Percentiles rank a stretch among this genome's conserved stretches.
phyloP scores from a whole-genome alignment of 164 flowering plant species.

The Dillenia turbinata region DNA sequence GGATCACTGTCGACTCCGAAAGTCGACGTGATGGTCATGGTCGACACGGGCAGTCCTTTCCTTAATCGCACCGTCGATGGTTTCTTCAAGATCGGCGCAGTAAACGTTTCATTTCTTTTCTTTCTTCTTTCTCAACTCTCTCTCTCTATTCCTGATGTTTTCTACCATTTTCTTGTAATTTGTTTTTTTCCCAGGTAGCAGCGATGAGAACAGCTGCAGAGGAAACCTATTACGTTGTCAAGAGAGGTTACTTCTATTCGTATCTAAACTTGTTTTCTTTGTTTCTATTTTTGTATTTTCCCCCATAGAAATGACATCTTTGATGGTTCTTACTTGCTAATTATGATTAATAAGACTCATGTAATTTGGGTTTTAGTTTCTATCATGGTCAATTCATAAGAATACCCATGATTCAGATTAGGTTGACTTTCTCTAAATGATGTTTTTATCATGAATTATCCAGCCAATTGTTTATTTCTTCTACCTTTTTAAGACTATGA shows the following conservation, averaged over 20 bases:
- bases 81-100: slow-evolving; percentile 88
- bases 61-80: slow-evolving; percentile 78
- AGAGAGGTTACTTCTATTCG: slow-evolving; percentile 30
- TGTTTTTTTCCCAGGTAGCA: slow-evolving; percentile 43
- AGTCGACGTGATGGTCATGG: slow-evolving; percentile 41
- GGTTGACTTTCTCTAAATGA: too few relatives aligned
- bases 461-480: too few relatives aligned
- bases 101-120: slow-evolving; percentile 11
- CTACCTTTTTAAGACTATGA: too few relatives aligned
- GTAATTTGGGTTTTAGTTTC: too few relatives aligned
- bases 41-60: slow-evolving; percentile 77
- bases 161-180: neutral
- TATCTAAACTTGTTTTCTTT: neutral
- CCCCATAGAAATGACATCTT: too few relatives aligned
- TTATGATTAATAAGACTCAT: too few relatives aligned
- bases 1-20: slow-evolving; percentile 44
- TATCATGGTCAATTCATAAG: too few relatives aligned
- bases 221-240: slow-evolving; percentile 43
- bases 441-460: too few relatives aligned
- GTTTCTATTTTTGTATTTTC: neutral
- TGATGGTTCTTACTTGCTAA: too few relatives aligned
- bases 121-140: neutral
- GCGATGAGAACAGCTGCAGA: slow-evolving; percentile 57
- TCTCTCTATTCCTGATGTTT: neutral
- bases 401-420: too few relatives aligned